A percentile compares a stretch with the other conserved stretches of the same genome.
Evolutionary conservation across 1,284 basidiomycete genomes (phyloP).

Genomic region (Cryptococcus amylolentus): DNA sequence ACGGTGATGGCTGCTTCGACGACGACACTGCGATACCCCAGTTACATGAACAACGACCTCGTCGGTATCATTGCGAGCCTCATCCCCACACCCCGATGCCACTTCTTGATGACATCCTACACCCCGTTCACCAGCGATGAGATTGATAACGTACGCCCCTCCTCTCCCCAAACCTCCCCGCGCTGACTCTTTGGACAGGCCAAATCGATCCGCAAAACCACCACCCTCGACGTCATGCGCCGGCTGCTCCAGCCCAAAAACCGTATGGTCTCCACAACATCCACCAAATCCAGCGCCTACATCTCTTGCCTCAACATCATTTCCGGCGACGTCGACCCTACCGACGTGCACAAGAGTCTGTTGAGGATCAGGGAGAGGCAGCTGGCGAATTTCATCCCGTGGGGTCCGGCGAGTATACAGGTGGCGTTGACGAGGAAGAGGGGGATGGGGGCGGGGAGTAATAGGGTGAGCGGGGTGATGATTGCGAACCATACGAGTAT

Average conservation of each 20-base stretch:
- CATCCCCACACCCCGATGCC: constrained; percentile 97
- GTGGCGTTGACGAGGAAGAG: constrained; percentile 87
- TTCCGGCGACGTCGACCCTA: constrained; percentile 96
- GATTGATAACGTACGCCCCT: constrained; percentile 71
- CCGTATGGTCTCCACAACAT: constrained; percentile 93
- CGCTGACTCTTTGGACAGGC: constrained; percentile 55
- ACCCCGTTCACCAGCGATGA: constrained; percentile 97
- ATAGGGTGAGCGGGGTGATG: constrained; percentile 96
- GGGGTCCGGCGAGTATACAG: constrained; percentile 98
- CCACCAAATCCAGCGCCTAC: constrained; percentile 88
- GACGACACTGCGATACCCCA: constrained; percentile 93
- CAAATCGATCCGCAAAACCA: constrained; percentile 85
- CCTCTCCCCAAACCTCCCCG: background rate
- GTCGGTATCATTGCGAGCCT: constrained; percentile 95
- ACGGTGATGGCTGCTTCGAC: constrained; percentile 97
- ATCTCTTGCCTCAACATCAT: constrained; percentile 99
- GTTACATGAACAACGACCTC: constrained; percentile 99
- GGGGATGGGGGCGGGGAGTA: constrained; percentile 84
- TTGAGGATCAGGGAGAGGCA: constrained; percentile 94
- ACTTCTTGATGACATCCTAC: constrained; percentile 99
- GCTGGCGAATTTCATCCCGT: constrained; percentile 96
- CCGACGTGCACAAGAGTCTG: constrained; percentile 96
- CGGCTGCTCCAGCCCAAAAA: constrained; percentile 97
- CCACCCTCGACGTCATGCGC: constrained; percentile 97
- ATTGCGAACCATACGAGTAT: constrained; percentile 98